phyloP scores from a whole-genome alignment of 495 filamentous ascomycete genomes.

The Neurospora tetrasperma region DNA sequence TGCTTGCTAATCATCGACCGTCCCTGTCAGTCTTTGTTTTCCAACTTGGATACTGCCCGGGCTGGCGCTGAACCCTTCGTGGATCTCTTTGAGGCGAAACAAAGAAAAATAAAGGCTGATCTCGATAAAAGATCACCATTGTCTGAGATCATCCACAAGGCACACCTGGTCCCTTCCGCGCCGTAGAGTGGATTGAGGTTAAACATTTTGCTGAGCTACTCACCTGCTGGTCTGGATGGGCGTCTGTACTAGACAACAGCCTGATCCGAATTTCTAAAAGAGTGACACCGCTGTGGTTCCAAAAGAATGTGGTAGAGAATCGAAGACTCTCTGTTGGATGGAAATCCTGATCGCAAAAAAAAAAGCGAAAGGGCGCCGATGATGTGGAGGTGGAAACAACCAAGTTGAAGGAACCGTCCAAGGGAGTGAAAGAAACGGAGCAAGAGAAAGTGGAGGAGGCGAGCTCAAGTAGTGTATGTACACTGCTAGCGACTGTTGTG shows the following conservation, averaged over 20 bases:
- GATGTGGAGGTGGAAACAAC: conserved; percentile 19
- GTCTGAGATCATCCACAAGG: neutral
- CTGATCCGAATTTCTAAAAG: neutral
- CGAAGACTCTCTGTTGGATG: conserved; percentile 41
- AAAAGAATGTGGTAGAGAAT: conserved; percentile 53
- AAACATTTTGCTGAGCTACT: neutral
- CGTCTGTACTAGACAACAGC: conserved; percentile 4
- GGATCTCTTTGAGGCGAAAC: neutral
- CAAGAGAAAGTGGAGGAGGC: conserved; percentile 8
- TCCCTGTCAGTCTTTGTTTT: neutral
- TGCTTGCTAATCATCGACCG: neutral
- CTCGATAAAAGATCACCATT: neutral
- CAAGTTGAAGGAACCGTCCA: conserved; percentile 22
- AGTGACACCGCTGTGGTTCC: conserved; percentile 25
- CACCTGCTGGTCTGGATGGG: conserved; percentile 12
- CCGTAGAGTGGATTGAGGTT: neutral
- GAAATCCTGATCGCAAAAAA: conserved; percentile 15
- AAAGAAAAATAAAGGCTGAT: neutral
- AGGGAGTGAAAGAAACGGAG: conserved; percentile 18
- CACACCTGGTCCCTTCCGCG: neutral
- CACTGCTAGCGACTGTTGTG: neutral
- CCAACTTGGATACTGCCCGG: neutral
- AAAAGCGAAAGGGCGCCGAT: conserved; percentile 13
- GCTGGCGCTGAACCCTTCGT: neutral
- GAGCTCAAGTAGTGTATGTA: neutral